A percentile compares a stretch with the other conserved stretches of the same genome.
These are phyloP conservation scores for Diplogelasinospora grovesii DNA, from an alignment of 495 filamentous ascomycete genomes.

Conservation along the genomic window DNA sequence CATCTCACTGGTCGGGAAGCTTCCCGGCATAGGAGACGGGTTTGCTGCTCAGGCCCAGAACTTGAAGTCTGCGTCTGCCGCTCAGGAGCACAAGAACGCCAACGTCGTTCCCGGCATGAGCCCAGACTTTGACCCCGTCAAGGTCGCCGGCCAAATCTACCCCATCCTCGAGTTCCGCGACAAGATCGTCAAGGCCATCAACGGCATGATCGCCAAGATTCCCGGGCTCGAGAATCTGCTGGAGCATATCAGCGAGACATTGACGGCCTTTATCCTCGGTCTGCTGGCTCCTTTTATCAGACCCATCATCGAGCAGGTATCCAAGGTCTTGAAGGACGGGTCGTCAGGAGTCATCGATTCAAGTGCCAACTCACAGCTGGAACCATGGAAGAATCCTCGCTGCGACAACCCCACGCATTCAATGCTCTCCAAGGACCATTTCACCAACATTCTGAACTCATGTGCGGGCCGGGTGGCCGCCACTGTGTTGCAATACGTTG, in stretches of 20 bases:
- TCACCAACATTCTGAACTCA: conserved; percentile 84
- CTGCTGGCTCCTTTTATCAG: conserved; percentile 83
- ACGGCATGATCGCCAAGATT: conserved; percentile 79
- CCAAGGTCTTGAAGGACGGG: conserved; percentile 72
- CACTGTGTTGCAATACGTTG: conserved; percentile 72
- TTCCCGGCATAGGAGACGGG: conserved; percentile 66
- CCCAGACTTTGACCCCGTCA: conserved; percentile 73
- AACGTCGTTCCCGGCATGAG: conserved; percentile 59
- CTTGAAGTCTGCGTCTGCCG: conserved; percentile 68
- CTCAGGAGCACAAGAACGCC: conserved; percentile 60
- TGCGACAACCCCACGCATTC: conserved; percentile 93
- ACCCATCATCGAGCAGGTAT: conserved; percentile 84
- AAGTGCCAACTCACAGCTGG: conserved; percentile 77
- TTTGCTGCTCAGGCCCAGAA: conserved; percentile 70
- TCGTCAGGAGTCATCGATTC: conserved; percentile 73
- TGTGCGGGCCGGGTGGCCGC: conserved; percentile 78
- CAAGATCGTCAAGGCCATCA: conserved; percentile 79
- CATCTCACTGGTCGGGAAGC: conserved; percentile 63
- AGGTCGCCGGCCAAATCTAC: conserved; percentile 79
- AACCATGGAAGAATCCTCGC: conserved; percentile 79
- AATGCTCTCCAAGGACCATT: conserved; percentile 93
- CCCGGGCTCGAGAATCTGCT: conserved; percentile 80
- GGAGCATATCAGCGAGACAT: conserved; percentile 83
- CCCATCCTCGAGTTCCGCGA: conserved; percentile 92
- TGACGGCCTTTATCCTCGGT: conserved; percentile 85